phyloP scores from a whole-genome alignment of 768 basidiomycete species.

The Sporobolomyces pararoseus region DNA sequence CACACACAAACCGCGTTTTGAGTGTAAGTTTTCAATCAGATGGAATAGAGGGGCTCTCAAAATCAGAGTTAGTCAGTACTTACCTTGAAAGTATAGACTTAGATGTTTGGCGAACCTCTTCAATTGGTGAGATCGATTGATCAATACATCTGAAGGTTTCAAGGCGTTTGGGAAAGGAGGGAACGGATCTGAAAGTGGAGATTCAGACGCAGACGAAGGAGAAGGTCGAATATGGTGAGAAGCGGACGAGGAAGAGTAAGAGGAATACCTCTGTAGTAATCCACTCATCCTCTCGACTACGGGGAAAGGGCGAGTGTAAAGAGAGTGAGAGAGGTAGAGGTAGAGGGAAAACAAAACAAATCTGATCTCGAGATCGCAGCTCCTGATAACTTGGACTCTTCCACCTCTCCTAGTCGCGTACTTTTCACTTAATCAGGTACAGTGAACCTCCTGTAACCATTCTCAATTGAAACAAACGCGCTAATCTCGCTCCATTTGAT shows the following conservation, averaged over 20 bases:
- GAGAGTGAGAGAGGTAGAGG: not conserved
- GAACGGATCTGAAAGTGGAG: conserved; percentile 5
- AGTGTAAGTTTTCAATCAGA: not conserved
- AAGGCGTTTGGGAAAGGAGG: conserved; percentile 7
- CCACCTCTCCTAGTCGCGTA: too few relatives aligned
- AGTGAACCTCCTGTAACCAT: too few relatives aligned
- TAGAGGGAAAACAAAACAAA: not conserved
- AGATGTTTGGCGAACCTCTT: conserved; percentile 26
- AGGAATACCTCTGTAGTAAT: conserved; percentile 13
- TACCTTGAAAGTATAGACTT: conserved; percentile 20
- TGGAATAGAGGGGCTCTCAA: not conserved
- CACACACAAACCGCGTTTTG: not conserved
- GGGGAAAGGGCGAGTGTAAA: not conserved
- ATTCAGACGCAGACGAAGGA: not conserved
- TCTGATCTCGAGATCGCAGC: too few relatives aligned
- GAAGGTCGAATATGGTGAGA: conserved; percentile 27
- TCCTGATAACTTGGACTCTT: too few relatives aligned
- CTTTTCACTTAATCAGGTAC: too few relatives aligned
- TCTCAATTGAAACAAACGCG: not conserved
- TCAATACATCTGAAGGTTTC: conserved; percentile 27
- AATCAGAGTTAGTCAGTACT: not conserved
- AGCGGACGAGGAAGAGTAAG: conserved; percentile 8
- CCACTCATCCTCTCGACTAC: conserved; percentile 7
- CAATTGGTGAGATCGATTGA: conserved; percentile 28
- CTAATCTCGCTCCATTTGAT: not conserved